Evolutionary conservation across 768 basidiomycete species (phyloP).

Genomic region (Xerocomellus dryophilus): DNA sequence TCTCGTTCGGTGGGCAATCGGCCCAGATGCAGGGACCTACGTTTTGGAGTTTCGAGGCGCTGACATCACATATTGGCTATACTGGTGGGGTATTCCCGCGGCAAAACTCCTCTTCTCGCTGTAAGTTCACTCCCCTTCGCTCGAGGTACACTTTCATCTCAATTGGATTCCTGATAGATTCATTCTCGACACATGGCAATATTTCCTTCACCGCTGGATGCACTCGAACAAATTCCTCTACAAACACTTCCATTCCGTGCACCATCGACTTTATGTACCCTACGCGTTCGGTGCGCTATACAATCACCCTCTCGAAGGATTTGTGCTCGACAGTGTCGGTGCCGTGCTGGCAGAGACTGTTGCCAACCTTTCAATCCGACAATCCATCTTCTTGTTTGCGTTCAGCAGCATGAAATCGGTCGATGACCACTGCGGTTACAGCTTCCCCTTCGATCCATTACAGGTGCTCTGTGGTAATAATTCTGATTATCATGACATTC

Average conservation of each 20-base stretch:
- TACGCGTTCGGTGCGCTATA: slow-evolving; percentile 97
- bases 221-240: slow-evolving; percentile 90
- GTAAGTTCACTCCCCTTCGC: slow-evolving; percentile 49
- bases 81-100: slow-evolving; percentile 91
- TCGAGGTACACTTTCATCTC: neutral
- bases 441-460: slow-evolving; percentile 85
- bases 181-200: slow-evolving; percentile 96
- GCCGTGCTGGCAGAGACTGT: slow-evolving; percentile 71
- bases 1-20: slow-evolving; percentile 38
- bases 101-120: slow-evolving; percentile 74
- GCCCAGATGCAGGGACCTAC: slow-evolving; percentile 37
- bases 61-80: slow-evolving; percentile 58
- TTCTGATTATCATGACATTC: slow-evolving; percentile 97
- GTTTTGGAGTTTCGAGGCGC: slow-evolving; percentile 39
- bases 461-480: slow-evolving; percentile 86
- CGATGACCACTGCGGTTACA: slow-evolving; percentile 93
- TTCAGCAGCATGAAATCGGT: slow-evolving; percentile 90
- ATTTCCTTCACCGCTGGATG: slow-evolving; percentile 90
- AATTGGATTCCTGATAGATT: slow-evolving; percentile 51
- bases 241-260: slow-evolving; percentile 87
- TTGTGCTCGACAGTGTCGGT: slow-evolving; percentile 83
- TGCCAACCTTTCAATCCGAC: slow-evolving; percentile 70
- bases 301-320: slow-evolving; percentile 95
- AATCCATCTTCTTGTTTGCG: slow-evolving; percentile 79
- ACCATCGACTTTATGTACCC: slow-evolving; percentile 94